Conservation (phyloP, 129 eudicot species). For the Chrysanthemum lavandulifolium region DNA sequence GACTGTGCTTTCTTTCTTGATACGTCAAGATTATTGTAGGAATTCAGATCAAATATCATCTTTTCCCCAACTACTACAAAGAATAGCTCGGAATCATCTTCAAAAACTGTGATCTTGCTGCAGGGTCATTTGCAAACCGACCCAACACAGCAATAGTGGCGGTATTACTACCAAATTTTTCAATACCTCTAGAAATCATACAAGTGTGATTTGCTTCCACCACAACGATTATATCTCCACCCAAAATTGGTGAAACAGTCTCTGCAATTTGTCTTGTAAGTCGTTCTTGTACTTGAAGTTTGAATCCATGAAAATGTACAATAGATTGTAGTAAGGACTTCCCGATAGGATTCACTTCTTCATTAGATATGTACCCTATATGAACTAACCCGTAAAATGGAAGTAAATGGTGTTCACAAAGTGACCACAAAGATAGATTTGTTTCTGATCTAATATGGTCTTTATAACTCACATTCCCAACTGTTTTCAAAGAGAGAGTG, state of each 20-base stretch:
- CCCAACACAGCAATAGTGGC: slow-evolving; percentile 93
- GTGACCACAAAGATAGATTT: slow-evolving; percentile 80
- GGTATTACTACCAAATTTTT: slow-evolving; percentile 89
- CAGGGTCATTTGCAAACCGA: slow-evolving; percentile 66
- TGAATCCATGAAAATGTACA: slow-evolving; percentile 86
- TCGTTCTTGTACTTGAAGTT: slow-evolving; percentile 96
- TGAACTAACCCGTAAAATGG: slow-evolving; percentile 96
- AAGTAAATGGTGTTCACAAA: slow-evolving; percentile 93
- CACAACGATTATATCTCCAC: slow-evolving; percentile 82
- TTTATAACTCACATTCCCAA: slow-evolving; percentile 26
- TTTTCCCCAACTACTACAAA: slow-evolving; percentile 25
- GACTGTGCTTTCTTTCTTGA: slow-evolving; percentile 3
- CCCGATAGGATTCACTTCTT: slow-evolving; percentile 41
- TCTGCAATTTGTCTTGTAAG: slow-evolving; percentile 94
- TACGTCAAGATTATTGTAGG: slow-evolving; percentile 9
- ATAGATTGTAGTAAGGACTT: slow-evolving; percentile 71
- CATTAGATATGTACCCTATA: slow-evolving; percentile 60
- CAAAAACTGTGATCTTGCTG: slow-evolving; percentile 68
- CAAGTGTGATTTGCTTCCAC: slow-evolving; percentile 92
- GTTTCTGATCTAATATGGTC: slow-evolving; percentile 46
- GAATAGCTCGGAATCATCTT: slow-evolving; percentile 57
- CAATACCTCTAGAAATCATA: slow-evolving; percentile 93
- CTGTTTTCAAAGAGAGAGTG: slow-evolving; percentile 25
- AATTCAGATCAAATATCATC: slow-evolving; percentile 24
- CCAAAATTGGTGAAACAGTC: slow-evolving; percentile 67